These are phyloP conservation scores for Tephrocybe sp. DNA, from an alignment of 768 basidiomycete species.

Conservation along the genomic window DNA sequence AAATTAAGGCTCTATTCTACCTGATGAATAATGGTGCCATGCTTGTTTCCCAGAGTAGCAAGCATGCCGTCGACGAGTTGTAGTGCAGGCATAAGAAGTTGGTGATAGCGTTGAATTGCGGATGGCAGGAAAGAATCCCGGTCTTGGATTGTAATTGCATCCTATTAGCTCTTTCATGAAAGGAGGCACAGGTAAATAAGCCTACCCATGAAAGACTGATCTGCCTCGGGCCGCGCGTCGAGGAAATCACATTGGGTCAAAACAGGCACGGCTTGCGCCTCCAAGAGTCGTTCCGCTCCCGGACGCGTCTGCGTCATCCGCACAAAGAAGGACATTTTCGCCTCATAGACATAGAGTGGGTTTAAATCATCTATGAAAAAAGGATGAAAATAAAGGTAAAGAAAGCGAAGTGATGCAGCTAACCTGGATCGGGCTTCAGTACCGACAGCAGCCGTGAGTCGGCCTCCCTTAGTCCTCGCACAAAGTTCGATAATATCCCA, in stretches of 20 bases:
- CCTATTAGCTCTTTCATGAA: too few relatives aligned
- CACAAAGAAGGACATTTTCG: slow-evolving; percentile 88
- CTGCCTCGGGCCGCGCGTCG: slow-evolving; percentile 80
- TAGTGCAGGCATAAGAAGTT: slow-evolving; percentile 82
- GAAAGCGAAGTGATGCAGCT: slow-evolving; percentile 18
- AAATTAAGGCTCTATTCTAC: slow-evolving; percentile 30
- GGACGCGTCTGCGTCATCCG: slow-evolving; percentile 79
- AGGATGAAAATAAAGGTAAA: background rate
- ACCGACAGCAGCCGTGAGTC: slow-evolving; percentile 74
- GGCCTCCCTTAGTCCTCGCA: slow-evolving; percentile 80
- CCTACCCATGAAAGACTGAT: slow-evolving; percentile 80
- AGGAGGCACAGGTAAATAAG: too few relatives aligned
- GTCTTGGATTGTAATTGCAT: too few relatives aligned
- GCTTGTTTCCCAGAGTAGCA: slow-evolving; percentile 71
- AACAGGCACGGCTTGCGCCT: slow-evolving; percentile 70
- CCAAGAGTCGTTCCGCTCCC: slow-evolving; percentile 85
- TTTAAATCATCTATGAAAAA: slow-evolving; percentile 85
- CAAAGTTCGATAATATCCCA: slow-evolving; percentile 81
- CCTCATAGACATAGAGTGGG: slow-evolving; percentile 90
- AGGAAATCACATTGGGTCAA: slow-evolving; percentile 87
- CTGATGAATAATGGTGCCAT: slow-evolving; percentile 69
- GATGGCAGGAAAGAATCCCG: slow-evolving; percentile 86
- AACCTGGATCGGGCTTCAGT: slow-evolving; percentile 89
- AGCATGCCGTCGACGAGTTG: slow-evolving; percentile 80
- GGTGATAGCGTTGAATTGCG: slow-evolving; percentile 87